Percentiles rank a stretch among this genome's conserved stretches.
These are phyloP conservation scores for Artemisia annua DNA, from an alignment of 129 eudicot genomes.

Conservation along the genomic window DNA sequence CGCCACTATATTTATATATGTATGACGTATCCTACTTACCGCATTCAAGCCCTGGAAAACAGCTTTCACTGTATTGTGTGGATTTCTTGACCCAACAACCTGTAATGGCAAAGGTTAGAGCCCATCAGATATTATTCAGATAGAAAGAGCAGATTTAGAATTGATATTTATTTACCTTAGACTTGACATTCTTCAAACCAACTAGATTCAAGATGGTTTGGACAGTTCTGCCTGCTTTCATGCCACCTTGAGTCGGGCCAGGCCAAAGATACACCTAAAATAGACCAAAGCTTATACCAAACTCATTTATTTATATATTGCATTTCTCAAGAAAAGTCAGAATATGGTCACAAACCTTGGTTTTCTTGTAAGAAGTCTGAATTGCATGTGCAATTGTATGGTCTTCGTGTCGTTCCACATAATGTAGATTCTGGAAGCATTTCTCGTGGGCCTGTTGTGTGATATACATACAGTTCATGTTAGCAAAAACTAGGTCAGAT, in stretches of 20 bases:
- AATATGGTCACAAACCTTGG: conserved; percentile 55
- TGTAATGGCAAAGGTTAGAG: conserved; percentile 23
- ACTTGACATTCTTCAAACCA: conserved; percentile 87
- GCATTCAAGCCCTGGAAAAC: conserved; percentile 86
- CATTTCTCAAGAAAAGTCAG: not conserved
- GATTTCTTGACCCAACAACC: conserved; percentile 96
- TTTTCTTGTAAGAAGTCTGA: conserved; percentile 82
- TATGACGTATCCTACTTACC: conserved; percentile 44
- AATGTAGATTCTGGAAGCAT: conserved; percentile 89
- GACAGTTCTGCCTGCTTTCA: conserved; percentile 88
- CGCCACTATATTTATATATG: not conserved
- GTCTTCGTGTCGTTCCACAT: conserved; percentile 88
- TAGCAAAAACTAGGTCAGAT: not conserved
- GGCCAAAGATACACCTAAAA: conserved; percentile 92
- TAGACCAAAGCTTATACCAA: not conserved
- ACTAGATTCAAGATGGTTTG: conserved; percentile 74
- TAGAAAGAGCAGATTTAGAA: not conserved
- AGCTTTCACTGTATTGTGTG: conserved; percentile 92
- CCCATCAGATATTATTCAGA: not conserved
- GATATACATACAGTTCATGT: not conserved
- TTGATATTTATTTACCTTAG: conserved; percentile 55
- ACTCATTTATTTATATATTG: not conserved
- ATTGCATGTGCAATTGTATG: conserved; percentile 97
- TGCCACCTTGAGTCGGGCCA: conserved; percentile 74
- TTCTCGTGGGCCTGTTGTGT: conserved; percentile 73